Base-by-base conservation (phyloP, 768 basidiomycete species). In the Boletus eberwhitei region DNA sequence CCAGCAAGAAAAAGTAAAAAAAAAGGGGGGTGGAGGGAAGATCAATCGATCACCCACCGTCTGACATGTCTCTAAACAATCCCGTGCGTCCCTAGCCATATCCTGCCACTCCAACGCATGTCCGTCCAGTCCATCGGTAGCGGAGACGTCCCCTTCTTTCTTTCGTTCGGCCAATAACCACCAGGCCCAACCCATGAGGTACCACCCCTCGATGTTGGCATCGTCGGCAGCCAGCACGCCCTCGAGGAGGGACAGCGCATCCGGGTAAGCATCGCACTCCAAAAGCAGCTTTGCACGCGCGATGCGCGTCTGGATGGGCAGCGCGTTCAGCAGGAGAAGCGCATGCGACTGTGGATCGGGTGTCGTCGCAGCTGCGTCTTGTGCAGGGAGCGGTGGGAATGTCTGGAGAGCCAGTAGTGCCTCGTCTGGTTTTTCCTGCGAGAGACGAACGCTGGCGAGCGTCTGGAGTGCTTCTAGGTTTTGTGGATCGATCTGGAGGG, bases 171-270 rank as follows among this genome's bases (percentile, higher is more conserved):
- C 81, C 82, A 90, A 85, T 43, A 95, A 74, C 74, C 85, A 92
- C 77, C 90, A 93, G 59, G 89, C 88, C 93, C 93, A 97, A 50
- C 93, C 93, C 71, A 95, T 93, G 29, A 96, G 81, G 66, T 96
- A 96, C 86, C 93, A 95, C 1, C 87, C 93, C 62, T 95, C 93
- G 13, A 93, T 86, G 50, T 91, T 87, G 64, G 90, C 80, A 59
- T 93, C 90, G 68, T 95, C 92, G 0, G 85, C 72, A 11, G 86
- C 80, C 71, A 94, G 85, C 11, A 94, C 78, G 13, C 87, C 89
- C 41, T 90, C 83, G 26, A 96, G 71, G 14, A 94, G 84, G 12
- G 86, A 70, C 6, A 95, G 72, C 1, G 93, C 93, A 24, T 85
- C 83, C 1, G 84, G 75, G 66, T 83, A 89, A 5, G 88, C 73